Base-by-base conservation (phyloP, 768 basidiomycete species). In the Myochromella boudieri region DNA sequence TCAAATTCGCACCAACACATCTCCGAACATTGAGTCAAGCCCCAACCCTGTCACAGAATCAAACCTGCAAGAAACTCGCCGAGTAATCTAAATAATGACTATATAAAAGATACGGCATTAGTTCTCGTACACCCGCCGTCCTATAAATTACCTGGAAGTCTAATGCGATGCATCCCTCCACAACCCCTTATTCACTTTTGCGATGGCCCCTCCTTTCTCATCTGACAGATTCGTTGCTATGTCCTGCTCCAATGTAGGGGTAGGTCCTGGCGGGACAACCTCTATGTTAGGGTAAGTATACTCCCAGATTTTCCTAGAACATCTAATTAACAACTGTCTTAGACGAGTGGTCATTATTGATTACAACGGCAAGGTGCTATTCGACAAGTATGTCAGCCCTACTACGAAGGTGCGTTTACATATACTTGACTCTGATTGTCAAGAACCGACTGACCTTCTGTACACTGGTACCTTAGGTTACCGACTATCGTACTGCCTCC, bases 181-280 rank as follows among this genome's bases (percentile, higher is more conserved):
- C 12, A 18, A 24, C n/a, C 26, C 49, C 28, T 39, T 47, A 26
- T 49, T 41, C 43, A 32, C 46, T 52, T 57, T 58, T 54, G 46
- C 50, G 20, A 72, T 72, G 67, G 62, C 70, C 26, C 62, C 64
- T 43, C 55, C 67, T 48, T 66, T 66, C 17, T 55, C 68, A 32
- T 55, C 60, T 18, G 82, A 67, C 33, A 75, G 75, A 45, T 72
- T 82, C 52, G 62, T 85, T 33, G 75, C 82, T 6, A 62, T 90
- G 33, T 78, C 85, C 12, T 87, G 82, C 53, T 69, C 73, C 41
- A 82, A 81, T 52, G 84, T 90, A n/a, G 89, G 89, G 10, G 84
- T 87, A 28, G 87, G 87, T 22, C 83, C 85, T 14, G 87, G 88
- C 3, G 89, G 89, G 6, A 84, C 84, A 12, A 91, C 89, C 1